Evolutionary conservation across 78 protist species (phyloP).

Genomic region (Dictyostelium citrinum): DNA sequence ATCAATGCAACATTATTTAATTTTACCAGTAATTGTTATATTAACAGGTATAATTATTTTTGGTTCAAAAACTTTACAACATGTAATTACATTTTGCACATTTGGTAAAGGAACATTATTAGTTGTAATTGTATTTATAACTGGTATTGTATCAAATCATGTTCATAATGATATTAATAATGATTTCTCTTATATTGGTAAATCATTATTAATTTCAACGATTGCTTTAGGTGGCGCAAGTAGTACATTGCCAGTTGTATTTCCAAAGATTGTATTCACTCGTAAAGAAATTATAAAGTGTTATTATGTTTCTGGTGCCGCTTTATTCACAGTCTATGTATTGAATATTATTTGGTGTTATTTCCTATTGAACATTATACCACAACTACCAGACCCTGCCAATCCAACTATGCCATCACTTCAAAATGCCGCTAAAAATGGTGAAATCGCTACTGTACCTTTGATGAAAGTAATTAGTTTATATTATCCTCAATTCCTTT

Average conservation of each 20-base stretch:
- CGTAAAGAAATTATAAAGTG: constrained; percentile 45
- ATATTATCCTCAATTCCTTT: constrained; percentile 39
- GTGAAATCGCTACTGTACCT: constrained; percentile 64
- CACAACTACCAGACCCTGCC: constrained; percentile 24
- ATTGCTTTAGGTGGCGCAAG: constrained; percentile 69
- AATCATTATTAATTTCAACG: constrained; percentile 47
- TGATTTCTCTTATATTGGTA: constrained; percentile 43
- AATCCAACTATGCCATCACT: constrained; percentile 37
- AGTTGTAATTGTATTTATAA: constrained; percentile 44
- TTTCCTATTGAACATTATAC: constrained; percentile 52
- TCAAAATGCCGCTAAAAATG: constrained; percentile 5
- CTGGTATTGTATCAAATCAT: constrained; percentile 42
- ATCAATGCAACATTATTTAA: neutral
- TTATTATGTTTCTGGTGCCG: constrained; percentile 14
- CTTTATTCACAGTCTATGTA: constrained; percentile 30
- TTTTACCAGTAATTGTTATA: constrained; percentile 4
- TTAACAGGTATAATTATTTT: constrained; percentile 38
- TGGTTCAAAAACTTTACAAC: constrained; percentile 30
- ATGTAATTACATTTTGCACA: constrained; percentile 65
- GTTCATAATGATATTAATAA: constrained; percentile 4
- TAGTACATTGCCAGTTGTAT: constrained; percentile 35
- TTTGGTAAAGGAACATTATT: constrained; percentile 64
- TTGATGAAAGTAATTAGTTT: constrained; percentile 20
- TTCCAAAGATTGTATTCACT: constrained; percentile 19
- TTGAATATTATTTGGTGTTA: constrained; percentile 71